A percentile compares a stretch with the other conserved stretches of the same genome.
These are phyloP conservation scores for Onygena corvina DNA, from an alignment of 2,329 filamentous ascomycete genomes.

Conservation along the genomic window DNA sequence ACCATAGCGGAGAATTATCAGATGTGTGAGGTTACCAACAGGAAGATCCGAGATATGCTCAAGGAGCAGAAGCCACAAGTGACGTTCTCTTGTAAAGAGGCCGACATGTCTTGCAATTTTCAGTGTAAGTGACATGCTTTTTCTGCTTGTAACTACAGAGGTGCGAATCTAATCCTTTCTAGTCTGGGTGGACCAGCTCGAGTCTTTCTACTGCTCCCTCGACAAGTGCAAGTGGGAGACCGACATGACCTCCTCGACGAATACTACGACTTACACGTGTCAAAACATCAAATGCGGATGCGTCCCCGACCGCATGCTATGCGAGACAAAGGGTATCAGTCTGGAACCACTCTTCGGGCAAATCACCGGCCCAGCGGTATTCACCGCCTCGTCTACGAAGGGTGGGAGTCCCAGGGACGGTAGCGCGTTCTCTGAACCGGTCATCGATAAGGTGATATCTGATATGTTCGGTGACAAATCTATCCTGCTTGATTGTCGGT, in stretches of 20 bases:
- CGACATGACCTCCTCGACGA: conserved; percentile 56
- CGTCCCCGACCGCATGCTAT: conserved; percentile 83
- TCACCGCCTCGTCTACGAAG: conserved; percentile 53
- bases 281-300: conserved; percentile 76
- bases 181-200: conserved; percentile 90
- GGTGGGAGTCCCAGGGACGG: conserved; percentile 50
- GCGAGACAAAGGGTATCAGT: conserved; percentile 73
- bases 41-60: conserved; percentile 78
- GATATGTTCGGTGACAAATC: conserved; percentile 82
- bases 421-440: conserved; percentile 79
- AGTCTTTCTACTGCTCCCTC: conserved; percentile 93
- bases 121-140: conserved; percentile 53
- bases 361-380: conserved; percentile 79
- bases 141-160: conserved; percentile 16
- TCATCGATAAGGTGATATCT: conserved; percentile 82
- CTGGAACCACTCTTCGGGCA: conserved; percentile 65
- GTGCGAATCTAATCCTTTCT: conserved; percentile 15
- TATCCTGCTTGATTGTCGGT: conserved; percentile 68
- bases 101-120: conserved; percentile 72
- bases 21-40: conserved; percentile 94
- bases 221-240: conserved; percentile 65
- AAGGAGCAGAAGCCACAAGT: conserved; percentile 80
- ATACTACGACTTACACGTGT: conserved; percentile 76
- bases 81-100: conserved; percentile 78
- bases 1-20: conserved; percentile 93